A percentile compares a stretch with the other conserved stretches of the same genome.
These are phyloP conservation scores for Nyctanthes arbortristis DNA, from an alignment of 257 asterid genomes.

Conservation along the genomic window DNA sequence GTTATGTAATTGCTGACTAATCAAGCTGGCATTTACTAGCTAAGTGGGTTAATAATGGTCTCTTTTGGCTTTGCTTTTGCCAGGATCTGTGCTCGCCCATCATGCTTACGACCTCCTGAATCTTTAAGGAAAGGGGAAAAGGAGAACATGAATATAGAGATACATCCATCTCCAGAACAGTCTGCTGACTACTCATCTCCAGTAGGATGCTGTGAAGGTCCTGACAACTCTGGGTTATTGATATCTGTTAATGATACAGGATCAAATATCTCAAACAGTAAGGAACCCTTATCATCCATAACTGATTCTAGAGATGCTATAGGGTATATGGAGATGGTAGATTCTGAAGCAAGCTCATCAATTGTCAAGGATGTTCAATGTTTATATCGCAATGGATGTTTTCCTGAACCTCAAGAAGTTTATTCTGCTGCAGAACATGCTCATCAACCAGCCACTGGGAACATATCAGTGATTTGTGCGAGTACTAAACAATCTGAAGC, in stretches of 20 bases:
- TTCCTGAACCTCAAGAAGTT: constrained; percentile 28
- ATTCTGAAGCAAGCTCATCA: constrained; percentile 32
- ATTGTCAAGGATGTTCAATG: constrained; percentile 36
- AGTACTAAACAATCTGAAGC: constrained; percentile 14
- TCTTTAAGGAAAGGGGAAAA: constrained; percentile 39
- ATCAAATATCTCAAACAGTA: constrained; percentile 20
- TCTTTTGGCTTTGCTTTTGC: constrained; percentile 18
- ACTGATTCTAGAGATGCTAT: constrained; percentile 28
- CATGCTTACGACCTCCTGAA: constrained; percentile 61
- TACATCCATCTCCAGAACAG: constrained; percentile 30
- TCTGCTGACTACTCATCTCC: constrained; percentile 35
- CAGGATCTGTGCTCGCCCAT: constrained; percentile 66
- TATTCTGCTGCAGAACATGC: constrained; percentile 23
- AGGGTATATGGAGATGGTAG: constrained; percentile 31
- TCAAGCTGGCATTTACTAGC: neutral
- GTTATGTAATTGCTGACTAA: neutral
- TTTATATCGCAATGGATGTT: constrained; percentile 16
- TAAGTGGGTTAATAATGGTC: constrained; percentile 1
- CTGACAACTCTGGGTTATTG: constrained; percentile 32
- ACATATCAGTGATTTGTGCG: constrained; percentile 1
- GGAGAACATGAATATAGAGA: constrained; percentile 35
- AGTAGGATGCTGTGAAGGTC: constrained; percentile 28
- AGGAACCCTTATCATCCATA: constrained; percentile 27
- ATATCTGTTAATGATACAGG: constrained; percentile 31
- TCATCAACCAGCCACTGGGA: constrained; percentile 17